Base-by-base conservation (phyloP, 1,139 yeast species). In the Arxiozyma slooffiae region DNA sequence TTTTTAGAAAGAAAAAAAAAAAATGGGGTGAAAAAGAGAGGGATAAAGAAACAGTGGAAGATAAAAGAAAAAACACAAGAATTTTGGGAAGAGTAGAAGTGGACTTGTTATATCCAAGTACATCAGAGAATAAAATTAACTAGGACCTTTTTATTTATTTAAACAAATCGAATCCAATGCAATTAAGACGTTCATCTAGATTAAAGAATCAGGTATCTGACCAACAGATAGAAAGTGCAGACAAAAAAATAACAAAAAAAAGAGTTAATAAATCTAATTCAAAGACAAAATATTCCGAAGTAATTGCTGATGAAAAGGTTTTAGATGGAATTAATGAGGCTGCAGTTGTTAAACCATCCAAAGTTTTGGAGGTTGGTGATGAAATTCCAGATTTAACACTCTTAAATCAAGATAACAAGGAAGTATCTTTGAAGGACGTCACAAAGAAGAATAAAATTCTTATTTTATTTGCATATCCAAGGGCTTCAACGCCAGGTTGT, bases 401-500 rank as follows among this genome's bases (percentile, higher is more conserved):
- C 41, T 62, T 72, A 52, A 81, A 86, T 63, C 90, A 89, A 67
- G 83, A 84, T 53, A 85, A 74, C n/a, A 70, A 78, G 41, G 75
- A 74, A 22, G 74, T 89, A 45, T 70, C 76, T 38, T 69, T 85
- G 57, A 64, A 60, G 26, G 73, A 77, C 18, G 70, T 76, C 18
- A 79, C 82, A 7, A 59, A 68, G 20, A 67, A 74, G 14, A 69
- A 78, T 44, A 76, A 76, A 52, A 74, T 78, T 47, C 70, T 83
- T 59, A 76, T 86, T 48, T 77, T 85, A 42, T 85, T 85, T 66
- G 79, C 96, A 17, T 92, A 89, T 64, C 97, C 98, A 50, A 85
- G 78, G 63, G 98, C 97, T 0, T 81, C 85, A 38, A 92, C 98
- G 0, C 96, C 97, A 1, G 97, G 97, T 1, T 90, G 97, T 68